Evolutionary conservation across 73 alveolate genomes (phyloP).

Genomic region (Effrenium voratum): DNA sequence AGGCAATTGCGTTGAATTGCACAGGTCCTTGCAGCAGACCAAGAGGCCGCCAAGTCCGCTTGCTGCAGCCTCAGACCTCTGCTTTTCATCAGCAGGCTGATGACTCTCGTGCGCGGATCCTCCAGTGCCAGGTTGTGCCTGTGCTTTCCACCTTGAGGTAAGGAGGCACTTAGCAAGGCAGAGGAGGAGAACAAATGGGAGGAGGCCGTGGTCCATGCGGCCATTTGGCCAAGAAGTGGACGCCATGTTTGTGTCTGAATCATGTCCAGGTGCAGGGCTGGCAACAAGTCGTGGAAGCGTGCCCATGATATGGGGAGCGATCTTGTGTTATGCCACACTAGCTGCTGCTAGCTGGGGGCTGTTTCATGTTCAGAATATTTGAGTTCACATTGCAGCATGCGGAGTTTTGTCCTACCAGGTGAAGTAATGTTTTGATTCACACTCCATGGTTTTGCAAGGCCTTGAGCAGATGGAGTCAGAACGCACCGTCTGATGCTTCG

Average conservation of each 20-base stretch:
- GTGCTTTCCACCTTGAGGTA: neutral
- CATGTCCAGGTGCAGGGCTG: conserved; percentile 58
- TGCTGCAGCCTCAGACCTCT: conserved; percentile 5
- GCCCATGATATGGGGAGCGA: too few relatives aligned
- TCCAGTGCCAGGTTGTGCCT: neutral
- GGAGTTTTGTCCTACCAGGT: too few relatives aligned
- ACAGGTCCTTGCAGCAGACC: conserved; percentile 34
- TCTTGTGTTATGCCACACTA: too few relatives aligned
- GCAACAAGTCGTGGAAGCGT: conserved; percentile 64
- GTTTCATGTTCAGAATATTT: too few relatives aligned
- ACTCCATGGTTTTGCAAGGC: too few relatives aligned
- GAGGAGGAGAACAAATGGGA: conserved; percentile 44
- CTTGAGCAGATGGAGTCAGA: too few relatives aligned
- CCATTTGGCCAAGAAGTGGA: neutral
- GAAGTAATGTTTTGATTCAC: too few relatives aligned
- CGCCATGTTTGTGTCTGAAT: neutral
- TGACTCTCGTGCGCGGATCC: neutral
- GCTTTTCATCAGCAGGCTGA: neutral
- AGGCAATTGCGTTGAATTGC: too few relatives aligned
- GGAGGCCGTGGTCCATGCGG: conserved; percentile 20
- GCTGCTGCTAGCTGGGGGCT: too few relatives aligned
- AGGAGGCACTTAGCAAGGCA: conserved; percentile 65
- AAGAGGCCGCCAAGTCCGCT: conserved; percentile 63
- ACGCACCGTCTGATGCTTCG: too few relatives aligned
- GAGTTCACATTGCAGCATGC: too few relatives aligned